Evolutionary conservation across 345 rosid species (phyloP).

Genomic region (Populus davidiana): DNA sequence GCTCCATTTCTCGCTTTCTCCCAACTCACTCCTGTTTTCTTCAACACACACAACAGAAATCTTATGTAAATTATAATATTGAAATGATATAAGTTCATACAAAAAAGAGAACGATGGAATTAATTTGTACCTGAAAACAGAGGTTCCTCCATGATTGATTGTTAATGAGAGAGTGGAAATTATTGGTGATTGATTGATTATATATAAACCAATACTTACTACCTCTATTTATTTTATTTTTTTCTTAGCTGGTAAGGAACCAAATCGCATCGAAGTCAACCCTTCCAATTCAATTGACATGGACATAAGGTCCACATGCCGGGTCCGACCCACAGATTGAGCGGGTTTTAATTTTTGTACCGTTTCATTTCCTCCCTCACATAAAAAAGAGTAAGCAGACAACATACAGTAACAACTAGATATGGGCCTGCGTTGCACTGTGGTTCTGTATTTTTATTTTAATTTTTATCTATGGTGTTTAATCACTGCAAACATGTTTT

Average conservation of each 20-base stretch:
- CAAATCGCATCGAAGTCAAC: background rate
- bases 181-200: background rate
- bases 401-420: too few relatives aligned
- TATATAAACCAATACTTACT: background rate
- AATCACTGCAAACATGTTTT: too few relatives aligned
- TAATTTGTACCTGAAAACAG: slow-evolving; percentile 53
- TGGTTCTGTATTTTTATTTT: too few relatives aligned
- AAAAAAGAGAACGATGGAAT: background rate
- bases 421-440: too few relatives aligned
- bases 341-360: background rate
- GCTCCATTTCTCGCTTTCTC: slow-evolving; percentile 56
- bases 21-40: slow-evolving; percentile 44
- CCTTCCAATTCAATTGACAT: too few relatives aligned
- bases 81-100: background rate
- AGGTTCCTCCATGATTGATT: slow-evolving; percentile 55
- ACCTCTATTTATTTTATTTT: background rate
- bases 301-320: background rate
- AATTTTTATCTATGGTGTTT: too few relatives aligned
- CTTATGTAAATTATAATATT: background rate
- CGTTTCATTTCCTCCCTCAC: background rate
- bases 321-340: slow-evolving; percentile 1
- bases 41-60: background rate
- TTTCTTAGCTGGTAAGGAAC: slow-evolving; percentile 31
- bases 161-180: background rate
- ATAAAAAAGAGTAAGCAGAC: background rate